Conservation (phyloP, 2,329 filamentous ascomycete species). For the Calonectria hawksworthii region DNA sequence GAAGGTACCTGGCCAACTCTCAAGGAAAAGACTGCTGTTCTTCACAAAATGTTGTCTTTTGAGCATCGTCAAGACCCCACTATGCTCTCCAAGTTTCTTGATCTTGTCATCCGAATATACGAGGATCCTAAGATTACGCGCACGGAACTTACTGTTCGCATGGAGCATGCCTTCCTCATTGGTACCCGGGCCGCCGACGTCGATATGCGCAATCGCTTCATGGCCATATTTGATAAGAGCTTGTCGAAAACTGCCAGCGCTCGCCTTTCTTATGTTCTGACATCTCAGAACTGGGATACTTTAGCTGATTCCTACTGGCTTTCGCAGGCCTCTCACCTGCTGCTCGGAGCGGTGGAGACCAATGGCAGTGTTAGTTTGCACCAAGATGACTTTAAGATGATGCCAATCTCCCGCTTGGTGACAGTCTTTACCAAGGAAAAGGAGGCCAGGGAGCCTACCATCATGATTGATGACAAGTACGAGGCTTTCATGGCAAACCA, state of each 20-base stretch:
- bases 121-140: constrained; percentile 96
- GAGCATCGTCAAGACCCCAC: constrained; percentile 87
- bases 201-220: constrained; percentile 96
- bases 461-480: constrained; percentile 86
- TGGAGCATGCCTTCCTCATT: constrained; percentile 98
- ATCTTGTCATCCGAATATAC: constrained; percentile 97
- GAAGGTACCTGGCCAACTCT: constrained; percentile 96
- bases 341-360: constrained; percentile 92
- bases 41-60: constrained; percentile 99
- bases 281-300: constrained; percentile 96
- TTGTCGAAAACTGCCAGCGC: constrained; percentile 93
- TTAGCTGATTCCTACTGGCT: constrained; percentile 97
- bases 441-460: constrained; percentile 72
- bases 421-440: constrained; percentile 82
- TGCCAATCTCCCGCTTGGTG: constrained; percentile 81
- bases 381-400: constrained; percentile 84
- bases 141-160: constrained; percentile 94
- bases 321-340: constrained; percentile 91
- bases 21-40: constrained; percentile 97
- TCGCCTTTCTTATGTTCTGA: constrained; percentile 89
- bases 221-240: constrained; percentile 95
- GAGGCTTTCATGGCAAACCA: constrained; percentile 85
- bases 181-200: constrained; percentile 94
- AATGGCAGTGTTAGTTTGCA: constrained; percentile 84
- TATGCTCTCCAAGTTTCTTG: constrained; percentile 92